Base-by-base conservation (phyloP, 2,329 filamentous ascomycete genomes). In the Pseudopyricularia cyperi region DNA sequence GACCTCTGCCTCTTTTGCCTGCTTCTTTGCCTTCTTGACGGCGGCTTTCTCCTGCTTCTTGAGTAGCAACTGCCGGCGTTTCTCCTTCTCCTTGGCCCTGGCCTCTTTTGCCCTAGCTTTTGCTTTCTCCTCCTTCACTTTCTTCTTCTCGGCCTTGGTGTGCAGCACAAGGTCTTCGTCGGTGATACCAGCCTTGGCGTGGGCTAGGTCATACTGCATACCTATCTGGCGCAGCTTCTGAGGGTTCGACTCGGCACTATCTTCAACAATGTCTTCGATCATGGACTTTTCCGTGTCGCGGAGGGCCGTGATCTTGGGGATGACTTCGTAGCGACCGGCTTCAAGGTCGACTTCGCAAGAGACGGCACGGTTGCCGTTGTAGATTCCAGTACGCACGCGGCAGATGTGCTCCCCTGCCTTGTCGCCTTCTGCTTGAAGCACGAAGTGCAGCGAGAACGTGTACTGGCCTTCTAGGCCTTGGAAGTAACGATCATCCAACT, bases 261-360 rank as follows among this genome's bases (percentile, higher is more conserved):
- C 68, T 15, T 72, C 72, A 37, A 87, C 77, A 0, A 81, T 73
- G 32, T 83, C 74, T 54, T 83, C 79, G 0, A 81, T 74, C 0
- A 76, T 74, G 1, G 69, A 66, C 2, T 65, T 61, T 3, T 65
- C 62, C 7, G 71, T 66, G 8, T 71, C 70, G 12, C 68, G 60
- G 28, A 60, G 60, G 0, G 83, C 82, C 4, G 77, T 80, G 57
- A 88, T 75, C 61, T 85, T 87, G 59, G 86, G 77, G 8, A 87
- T 67, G 0, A 89, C 76, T 44, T 78, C 77, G 64, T 88, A 89
- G 15, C 70, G 75, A 6, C 85, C 85, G 0, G 82, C 73, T 32
- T 85, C 79, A 2, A 89, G 76, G 35, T 80, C 71, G n/a, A 87
- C 70, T 60, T 89, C 85, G n/a, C 80, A 82, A 53, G 79, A 85